phyloP scores from a whole-genome alignment of 1,284 basidiomycete species.

The Mycosarcoma maydis region DNA sequence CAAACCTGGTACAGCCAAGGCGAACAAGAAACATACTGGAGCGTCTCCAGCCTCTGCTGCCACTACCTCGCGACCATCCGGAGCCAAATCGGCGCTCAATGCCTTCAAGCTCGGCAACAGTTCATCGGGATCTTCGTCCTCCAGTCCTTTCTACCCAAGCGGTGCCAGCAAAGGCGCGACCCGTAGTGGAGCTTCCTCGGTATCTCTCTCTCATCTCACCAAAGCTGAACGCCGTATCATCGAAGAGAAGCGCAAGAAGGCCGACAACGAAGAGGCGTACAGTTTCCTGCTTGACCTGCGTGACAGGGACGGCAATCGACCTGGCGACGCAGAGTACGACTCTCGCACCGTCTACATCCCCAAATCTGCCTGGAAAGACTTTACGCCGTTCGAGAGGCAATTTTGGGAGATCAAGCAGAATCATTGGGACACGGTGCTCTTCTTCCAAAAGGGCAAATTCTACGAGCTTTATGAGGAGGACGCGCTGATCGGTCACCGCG shows the following conservation, averaged over 20 bases:
- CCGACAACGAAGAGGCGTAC: conserved; percentile 81
- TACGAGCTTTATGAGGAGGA: conserved; percentile 67
- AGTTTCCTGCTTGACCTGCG: conserved; percentile 79
- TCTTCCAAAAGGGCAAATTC: conserved; percentile 89
- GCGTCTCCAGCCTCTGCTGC: not conserved
- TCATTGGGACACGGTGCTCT: conserved; percentile 75
- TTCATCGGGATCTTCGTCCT: conserved; percentile 17
- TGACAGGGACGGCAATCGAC: conserved; percentile 85
- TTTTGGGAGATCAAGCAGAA: conserved; percentile 66
- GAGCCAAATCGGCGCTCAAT: conserved; percentile 15
- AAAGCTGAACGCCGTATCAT: conserved; percentile 79
- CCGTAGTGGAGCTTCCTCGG: conserved; percentile 16
- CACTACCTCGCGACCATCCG: conserved; percentile 15
- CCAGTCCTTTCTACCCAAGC: conserved; percentile 1
- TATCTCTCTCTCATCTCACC: conserved; percentile 75
- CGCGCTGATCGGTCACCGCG: conserved; percentile 66
- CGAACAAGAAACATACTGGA: conserved; percentile 3
- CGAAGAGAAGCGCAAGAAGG: conserved; percentile 73
- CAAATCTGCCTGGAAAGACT: conserved; percentile 78
- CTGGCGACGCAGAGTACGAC: conserved; percentile 88
- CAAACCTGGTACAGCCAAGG: conserved; percentile 12
- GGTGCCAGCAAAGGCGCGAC: conserved; percentile 10
- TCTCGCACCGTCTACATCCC: conserved; percentile 88
- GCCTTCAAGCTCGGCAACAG: conserved; percentile 31
- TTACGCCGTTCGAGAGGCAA: conserved; percentile 91